Evolutionary conservation across 2,329 filamentous ascomycete species (phyloP), one percentile per base, ranked within the genome.

Genomic region (Tricladium varicosporioides): DNA sequence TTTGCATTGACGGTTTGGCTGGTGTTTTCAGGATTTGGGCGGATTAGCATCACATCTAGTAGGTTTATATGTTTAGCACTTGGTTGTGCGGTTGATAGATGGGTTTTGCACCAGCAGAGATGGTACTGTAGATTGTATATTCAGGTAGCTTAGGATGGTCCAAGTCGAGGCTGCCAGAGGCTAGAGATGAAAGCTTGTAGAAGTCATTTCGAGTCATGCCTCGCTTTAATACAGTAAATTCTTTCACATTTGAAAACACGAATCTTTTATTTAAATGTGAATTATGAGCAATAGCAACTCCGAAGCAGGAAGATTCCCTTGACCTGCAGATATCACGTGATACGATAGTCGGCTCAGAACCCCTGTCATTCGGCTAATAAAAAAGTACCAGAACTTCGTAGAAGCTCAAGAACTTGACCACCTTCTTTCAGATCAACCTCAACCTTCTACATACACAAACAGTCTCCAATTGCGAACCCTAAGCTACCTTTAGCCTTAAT

Each of bases 61-160:
- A 27, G 19, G 32, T 51, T 22, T 47, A 47, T 40, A 19, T 42
- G 22, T 32, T 53, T 16, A 43, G 57, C 52, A 53, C 53, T 44
- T 57, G 27, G 53, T 31, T 15, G 46, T 63, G 53, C 51, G 19
- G 56, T 65, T 56, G 19, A 58, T 64, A 63, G 58, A 60, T 45
- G 27, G 46, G 51, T 42, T 58, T 31, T 44, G 58, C 40, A 19
- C 54, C 58, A 45, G 48, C 36, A 48, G 50, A 56, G 53, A 54
- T 50, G 33, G 36, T 46, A 50, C 44, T 59, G 56, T 66, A 67
- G 64, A 67, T 64, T 66, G 65, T 67, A 64, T 58, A 62, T 57
- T 54, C 48, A 48, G 51, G 46, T 51, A 45, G 53, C 33, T 53
- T 31, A 45, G 50, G 16, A 22, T 47, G 22, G 44, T 47, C n/a